These are phyloP conservation scores for Fusarium concolor DNA, from an alignment of 2,329 filamentous ascomycete genomes.

Conservation along the genomic window DNA sequence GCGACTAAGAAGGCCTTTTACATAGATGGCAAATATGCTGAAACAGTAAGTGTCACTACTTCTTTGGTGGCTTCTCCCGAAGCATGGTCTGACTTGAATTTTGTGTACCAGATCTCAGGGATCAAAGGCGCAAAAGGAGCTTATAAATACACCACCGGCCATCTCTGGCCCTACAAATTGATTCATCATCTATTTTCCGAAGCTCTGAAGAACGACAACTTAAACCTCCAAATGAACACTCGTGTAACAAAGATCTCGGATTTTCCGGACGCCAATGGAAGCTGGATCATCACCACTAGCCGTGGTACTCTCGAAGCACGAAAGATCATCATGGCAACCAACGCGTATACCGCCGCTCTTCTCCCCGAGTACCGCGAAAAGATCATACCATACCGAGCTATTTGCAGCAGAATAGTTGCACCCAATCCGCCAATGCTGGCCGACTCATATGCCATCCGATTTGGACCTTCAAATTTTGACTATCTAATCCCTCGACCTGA, in stretches of 20 bases:
- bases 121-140: conserved; percentile 52
- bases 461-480: conserved; percentile 49
- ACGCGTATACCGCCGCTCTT: conserved; percentile 7
- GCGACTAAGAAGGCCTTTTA: not conserved
- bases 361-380: conserved; percentile 60
- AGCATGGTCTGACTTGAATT: conserved; percentile 42
- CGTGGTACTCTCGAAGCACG: conserved; percentile 57
- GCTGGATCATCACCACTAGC: conserved; percentile 16
- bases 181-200: conserved; percentile 42
- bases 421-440: conserved; percentile 33
- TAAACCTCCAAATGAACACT: conserved; percentile 49
- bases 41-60: conserved; percentile 16
- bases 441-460: conserved; percentile 42
- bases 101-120: not conserved
- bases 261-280: not conserved
- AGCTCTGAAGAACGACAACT: conserved; percentile 28
- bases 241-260: conserved; percentile 36
- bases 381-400: conserved; percentile 68
- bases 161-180: conserved; percentile 51
- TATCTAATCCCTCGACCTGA: conserved; percentile 60
- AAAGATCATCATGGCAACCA: not conserved
- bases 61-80: not conserved
- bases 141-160: conserved; percentile 48
- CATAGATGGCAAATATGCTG: conserved; percentile 40
- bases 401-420: conserved; percentile 49